Conservation (phyloP, 768 basidiomycete genomes). For the Tylopilus rubrobrunneus region DNA sequence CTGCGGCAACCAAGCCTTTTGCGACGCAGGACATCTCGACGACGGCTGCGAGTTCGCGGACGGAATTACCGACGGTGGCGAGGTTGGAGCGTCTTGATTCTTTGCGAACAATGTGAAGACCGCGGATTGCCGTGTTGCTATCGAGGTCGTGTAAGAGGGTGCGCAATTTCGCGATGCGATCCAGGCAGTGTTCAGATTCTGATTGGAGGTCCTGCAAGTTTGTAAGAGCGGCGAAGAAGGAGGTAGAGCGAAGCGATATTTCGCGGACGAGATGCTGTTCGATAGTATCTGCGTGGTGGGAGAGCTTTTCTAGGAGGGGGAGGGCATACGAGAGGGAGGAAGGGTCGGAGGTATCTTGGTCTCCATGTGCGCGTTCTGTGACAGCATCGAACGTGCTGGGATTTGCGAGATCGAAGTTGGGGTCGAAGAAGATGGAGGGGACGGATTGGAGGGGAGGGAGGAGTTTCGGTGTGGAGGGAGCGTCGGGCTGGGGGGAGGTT, state of each 20-base stretch:
- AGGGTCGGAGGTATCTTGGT: constrained; percentile 46
- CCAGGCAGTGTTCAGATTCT: constrained; percentile 80
- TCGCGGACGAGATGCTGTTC: constrained; percentile 94
- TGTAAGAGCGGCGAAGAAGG: constrained; percentile 94
- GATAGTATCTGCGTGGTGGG: constrained; percentile 87
- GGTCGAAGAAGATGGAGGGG: constrained; percentile 77
- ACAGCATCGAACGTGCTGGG: constrained; percentile 74
- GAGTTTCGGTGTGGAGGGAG: constrained; percentile 28
- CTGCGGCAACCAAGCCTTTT: constrained; percentile 69
- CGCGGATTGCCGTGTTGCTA: constrained; percentile 70
- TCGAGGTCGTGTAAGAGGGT: constrained; percentile 72
- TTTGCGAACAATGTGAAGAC: constrained; percentile 66
- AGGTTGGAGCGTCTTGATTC: constrained; percentile 62
- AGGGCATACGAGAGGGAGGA: constrained; percentile 61
- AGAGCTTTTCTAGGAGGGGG: constrained; percentile 83
- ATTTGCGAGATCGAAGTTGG: constrained; percentile 76
- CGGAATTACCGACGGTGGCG: constrained; percentile 54
- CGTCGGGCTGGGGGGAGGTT: constrained; percentile 29
- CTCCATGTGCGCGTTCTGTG: constrained; percentile 50
- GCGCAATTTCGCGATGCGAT: constrained; percentile 71
- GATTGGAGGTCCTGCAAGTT: constrained; percentile 92
- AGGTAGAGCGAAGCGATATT: constrained; percentile 83
- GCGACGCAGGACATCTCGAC: constrained; percentile 76
- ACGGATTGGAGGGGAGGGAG: constrained; percentile 74
- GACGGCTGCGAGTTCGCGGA: constrained; percentile 62